Evolutionary conservation across 2,329 filamentous ascomycete species (phyloP).

Genomic region (Incumbomyces delicatus): DNA sequence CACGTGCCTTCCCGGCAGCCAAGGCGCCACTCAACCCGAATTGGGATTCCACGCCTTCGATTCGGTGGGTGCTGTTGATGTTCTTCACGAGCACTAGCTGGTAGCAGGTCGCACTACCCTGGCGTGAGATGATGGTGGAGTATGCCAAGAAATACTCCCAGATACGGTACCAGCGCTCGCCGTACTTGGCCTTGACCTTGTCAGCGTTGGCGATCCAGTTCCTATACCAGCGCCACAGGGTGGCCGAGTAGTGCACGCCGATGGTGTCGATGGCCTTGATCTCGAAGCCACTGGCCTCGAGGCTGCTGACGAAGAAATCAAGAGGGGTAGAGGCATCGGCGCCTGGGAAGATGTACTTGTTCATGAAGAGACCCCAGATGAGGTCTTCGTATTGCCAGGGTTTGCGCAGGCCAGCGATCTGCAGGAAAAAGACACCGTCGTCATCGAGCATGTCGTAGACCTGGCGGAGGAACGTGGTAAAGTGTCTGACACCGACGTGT

Average conservation of each 20-base stretch:
- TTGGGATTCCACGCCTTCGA: slow-evolving; percentile 63
- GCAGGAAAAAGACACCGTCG: slow-evolving; percentile 90
- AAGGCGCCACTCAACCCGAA: slow-evolving; percentile 60
- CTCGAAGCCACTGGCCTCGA: slow-evolving; percentile 83
- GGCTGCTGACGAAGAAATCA: slow-evolving; percentile 71
- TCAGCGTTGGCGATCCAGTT: slow-evolving; percentile 95
- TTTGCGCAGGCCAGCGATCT: slow-evolving; percentile 89
- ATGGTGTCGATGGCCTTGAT: slow-evolving; percentile 87
- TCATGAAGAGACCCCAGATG: slow-evolving; percentile 98
- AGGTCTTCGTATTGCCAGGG: slow-evolving; percentile 97
- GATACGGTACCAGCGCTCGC: slow-evolving; percentile 89
- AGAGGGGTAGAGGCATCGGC: slow-evolving; percentile 92
- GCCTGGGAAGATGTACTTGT: slow-evolving; percentile 97
- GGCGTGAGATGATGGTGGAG: slow-evolving; percentile 72
- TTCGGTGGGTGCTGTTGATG: slow-evolving; percentile 73
- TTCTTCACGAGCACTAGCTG: slow-evolving; percentile 85
- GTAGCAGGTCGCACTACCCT: slow-evolving; percentile 76
- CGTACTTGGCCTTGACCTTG: slow-evolving; percentile 91
- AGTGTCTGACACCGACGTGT: slow-evolving; percentile 91
- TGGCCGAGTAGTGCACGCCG: slow-evolving; percentile 93
- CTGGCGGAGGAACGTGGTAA: slow-evolving; percentile 70
- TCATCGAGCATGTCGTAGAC: slow-evolving; percentile 94
- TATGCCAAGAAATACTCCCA: slow-evolving; percentile 89
- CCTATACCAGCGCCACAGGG: slow-evolving; percentile 95
- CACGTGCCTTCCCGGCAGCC: slow-evolving; percentile 34